A percentile compares a stretch with the other conserved stretches of the same genome.
Conservation (phyloP, 2,329 filamentous ascomycete species). For the Scortechinia acanthostroma region DNA sequence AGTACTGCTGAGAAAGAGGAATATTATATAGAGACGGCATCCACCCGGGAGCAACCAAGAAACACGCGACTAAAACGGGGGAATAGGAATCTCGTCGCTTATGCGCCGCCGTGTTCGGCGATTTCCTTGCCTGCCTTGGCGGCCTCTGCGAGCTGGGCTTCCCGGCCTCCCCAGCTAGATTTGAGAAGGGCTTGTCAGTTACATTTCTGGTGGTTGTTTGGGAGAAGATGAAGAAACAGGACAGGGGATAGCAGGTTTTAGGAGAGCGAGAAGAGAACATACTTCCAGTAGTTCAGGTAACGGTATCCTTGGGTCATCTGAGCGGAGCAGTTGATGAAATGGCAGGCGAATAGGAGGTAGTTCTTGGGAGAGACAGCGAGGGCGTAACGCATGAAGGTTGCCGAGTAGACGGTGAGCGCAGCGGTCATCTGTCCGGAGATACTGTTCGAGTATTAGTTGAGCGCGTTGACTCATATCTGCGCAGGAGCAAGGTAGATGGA, state of each 20-base stretch:
- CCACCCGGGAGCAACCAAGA: too few species aligned
- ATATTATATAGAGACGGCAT: too few species aligned
- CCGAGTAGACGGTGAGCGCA: constrained; percentile 52
- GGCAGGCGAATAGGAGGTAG: constrained; percentile 64
- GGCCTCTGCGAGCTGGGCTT: constrained; percentile 1
- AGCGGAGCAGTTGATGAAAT: constrained; percentile 55
- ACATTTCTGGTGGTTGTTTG: too few species aligned
- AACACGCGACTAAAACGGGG: too few species aligned
- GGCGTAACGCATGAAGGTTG: constrained; percentile 61
- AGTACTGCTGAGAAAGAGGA: too few species aligned
- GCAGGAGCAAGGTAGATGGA: background rate
- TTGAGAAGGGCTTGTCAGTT: too few species aligned
- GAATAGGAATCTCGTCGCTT: too few species aligned
- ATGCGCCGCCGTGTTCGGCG: background rate
- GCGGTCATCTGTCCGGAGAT: constrained; percentile 60
- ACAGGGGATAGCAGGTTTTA: too few species aligned
- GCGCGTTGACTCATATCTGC: background rate
- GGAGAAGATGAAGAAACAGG: too few species aligned
- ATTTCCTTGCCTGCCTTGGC: background rate
- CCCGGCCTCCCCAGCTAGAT: background rate
- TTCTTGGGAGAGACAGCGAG: constrained; percentile 55
- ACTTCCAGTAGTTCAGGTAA: constrained; percentile 40
- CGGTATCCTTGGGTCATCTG: constrained; percentile 55
- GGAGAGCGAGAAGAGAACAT: background rate
- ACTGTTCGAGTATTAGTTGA: constrained; percentile 23